Conservation (phyloP, 371 early-diverging fungal species). For the Nematocida homosporus region DNA sequence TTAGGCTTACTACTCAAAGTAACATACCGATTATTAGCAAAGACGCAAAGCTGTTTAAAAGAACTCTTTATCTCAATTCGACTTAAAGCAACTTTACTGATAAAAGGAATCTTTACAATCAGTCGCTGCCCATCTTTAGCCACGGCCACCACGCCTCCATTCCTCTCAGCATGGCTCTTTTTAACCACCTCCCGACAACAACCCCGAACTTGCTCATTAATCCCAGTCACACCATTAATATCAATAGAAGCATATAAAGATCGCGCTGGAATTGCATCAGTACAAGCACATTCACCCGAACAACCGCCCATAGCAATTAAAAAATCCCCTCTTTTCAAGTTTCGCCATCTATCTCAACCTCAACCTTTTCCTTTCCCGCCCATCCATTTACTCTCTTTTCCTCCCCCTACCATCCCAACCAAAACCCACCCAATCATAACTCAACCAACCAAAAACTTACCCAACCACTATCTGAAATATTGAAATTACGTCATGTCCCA, state of each 20-base stretch:
- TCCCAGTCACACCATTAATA: slow-evolving; percentile 15
- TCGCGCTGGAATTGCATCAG: slow-evolving; percentile 16
- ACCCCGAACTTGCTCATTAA: slow-evolving; percentile 26
- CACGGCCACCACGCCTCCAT: neutral
- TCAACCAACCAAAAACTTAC: too few species aligned
- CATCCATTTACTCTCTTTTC: neutral
- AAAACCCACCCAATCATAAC: too few species aligned
- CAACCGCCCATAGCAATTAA: neutral
- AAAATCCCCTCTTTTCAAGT: neutral
- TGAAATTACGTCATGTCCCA: neutral
- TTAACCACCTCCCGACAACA: slow-evolving; percentile 1
- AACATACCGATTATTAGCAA: slow-evolving; percentile 40
- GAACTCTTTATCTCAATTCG: slow-evolving; percentile 29
- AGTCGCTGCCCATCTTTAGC: slow-evolving; percentile 19
- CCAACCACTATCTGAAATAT: too few species aligned
- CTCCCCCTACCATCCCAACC: too few species aligned
- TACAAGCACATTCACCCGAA: slow-evolving; percentile 28
- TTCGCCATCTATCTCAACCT: neutral
- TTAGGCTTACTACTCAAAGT: slow-evolving; percentile 8
- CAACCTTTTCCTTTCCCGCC: neutral
- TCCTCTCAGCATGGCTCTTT: neutral
- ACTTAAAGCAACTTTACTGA: slow-evolving; percentile 24
- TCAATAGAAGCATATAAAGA: slow-evolving; percentile 36
- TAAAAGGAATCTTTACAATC: slow-evolving; percentile 41
- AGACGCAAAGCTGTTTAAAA: slow-evolving; percentile 26